Percentiles rank a stretch among this genome's conserved stretches.
Evolutionary conservation across 2,329 filamentous ascomycete species (phyloP).

Genomic region (Aspergillus quadrilineatus): DNA sequence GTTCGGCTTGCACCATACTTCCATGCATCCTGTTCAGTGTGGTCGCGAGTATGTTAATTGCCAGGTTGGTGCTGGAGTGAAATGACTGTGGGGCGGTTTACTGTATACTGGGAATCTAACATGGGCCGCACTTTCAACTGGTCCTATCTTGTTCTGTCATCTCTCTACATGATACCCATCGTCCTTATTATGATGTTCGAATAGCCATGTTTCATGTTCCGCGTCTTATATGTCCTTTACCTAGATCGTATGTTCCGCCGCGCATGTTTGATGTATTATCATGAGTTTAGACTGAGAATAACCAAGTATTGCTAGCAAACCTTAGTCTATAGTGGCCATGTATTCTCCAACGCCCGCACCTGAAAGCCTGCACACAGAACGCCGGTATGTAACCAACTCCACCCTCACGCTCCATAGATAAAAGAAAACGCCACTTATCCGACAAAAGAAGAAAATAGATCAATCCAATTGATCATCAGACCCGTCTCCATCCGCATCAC

Average conservation of each 20-base stretch:
- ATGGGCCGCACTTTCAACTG: neutral
- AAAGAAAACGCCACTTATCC: neutral
- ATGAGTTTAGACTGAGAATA: neutral
- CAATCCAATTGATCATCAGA: slow-evolving; percentile 33
- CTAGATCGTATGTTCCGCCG: too few species aligned
- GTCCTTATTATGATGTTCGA: neutral
- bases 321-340: neutral
- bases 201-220: neutral
- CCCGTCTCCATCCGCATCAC: slow-evolving; percentile 26
- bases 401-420: neutral
- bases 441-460: neutral
- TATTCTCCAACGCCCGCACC: neutral
- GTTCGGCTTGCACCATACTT: neutral
- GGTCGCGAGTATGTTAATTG: too few species aligned
- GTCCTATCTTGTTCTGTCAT: slow-evolving; percentile 12
- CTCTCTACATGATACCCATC: slow-evolving; percentile 22
- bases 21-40: neutral
- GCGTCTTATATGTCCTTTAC: neutral
- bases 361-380: neutral
- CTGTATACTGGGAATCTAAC: too few species aligned
- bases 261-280: too few species aligned
- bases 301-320: neutral
- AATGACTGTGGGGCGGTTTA: too few species aligned
- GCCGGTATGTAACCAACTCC: neutral
- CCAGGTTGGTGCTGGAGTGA: too few species aligned